Base-by-base conservation (phyloP, 177 flowering plant genomes). In the Vitis hybrid region DNA sequence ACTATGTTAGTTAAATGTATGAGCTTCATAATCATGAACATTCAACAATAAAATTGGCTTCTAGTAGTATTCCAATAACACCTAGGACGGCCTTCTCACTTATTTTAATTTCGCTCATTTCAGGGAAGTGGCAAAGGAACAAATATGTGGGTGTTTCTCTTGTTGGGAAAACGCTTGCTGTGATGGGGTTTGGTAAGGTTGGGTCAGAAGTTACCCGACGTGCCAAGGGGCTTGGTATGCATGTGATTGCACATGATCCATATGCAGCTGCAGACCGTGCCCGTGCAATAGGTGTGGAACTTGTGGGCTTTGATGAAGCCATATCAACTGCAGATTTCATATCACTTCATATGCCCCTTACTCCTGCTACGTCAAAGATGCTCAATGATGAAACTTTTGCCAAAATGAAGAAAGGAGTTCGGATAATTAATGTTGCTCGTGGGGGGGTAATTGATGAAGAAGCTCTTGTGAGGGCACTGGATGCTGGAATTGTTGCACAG, bases 381-480 rank as follows among this genome's bases (percentile, higher is more conserved):
- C 83, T 94, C 51, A 94, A 94, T 76, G 97, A 94, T 78, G 94
- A 91, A 51, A 82, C 86, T 60, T 94, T 94, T 86, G 86, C 87
- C 11, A 90, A 86, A 82, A 91, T 94, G 98, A 94, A 92, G 84
- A 91, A 87, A 72, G 98, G 98, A 51, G 91, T 90, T 14, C 77
- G 94, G 7, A 91, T 94, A 65, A 78, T 94, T 2, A 94, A 92
- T 84, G 98, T 94, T 75, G 98, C 97, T 69, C 96, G 98, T 60
- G 98, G 98, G 13, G 97, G 97, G 56, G 97, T 94, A 56, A 92
- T 94, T 72, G 98, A 94, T 74, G 98, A 94, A 78, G 97, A 91
- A 3, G 98, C 98, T 67, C 78, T 94, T 1, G 84, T 92, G 70
- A 89, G 83, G 77, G 97, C 98, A 56, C 70, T 94, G 52, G 98